Conservation (phyloP, 202 grass and related monocot species). For the Setaria viridis region DNA sequence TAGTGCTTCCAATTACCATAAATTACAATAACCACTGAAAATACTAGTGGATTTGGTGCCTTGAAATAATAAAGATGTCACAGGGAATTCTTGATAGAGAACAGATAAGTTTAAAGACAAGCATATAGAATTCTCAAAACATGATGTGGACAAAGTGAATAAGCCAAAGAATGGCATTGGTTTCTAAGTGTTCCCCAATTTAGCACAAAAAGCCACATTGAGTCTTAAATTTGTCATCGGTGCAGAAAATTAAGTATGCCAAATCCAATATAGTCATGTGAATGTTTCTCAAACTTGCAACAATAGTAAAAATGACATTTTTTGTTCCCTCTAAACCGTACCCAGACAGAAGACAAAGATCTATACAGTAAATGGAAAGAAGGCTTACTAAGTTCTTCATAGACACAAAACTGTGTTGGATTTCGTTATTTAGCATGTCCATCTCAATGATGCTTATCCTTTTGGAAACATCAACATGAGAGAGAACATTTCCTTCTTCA, state of each 20-base stretch:
- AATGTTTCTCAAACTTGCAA: slow-evolving; percentile 27
- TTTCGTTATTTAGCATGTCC: slow-evolving; percentile 79
- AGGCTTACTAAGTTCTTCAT: slow-evolving; percentile 77
- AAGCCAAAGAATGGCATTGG: slow-evolving; percentile 10
- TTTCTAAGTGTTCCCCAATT: slow-evolving; percentile 9
- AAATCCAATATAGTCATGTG: background rate
- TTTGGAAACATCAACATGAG: slow-evolving; percentile 82
- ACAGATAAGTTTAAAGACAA: slow-evolving; percentile 14
- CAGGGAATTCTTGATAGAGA: background rate
- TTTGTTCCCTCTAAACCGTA: slow-evolving; percentile 3
- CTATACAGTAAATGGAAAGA: slow-evolving; percentile 32
- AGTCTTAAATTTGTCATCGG: background rate
- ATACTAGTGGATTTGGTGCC: slow-evolving; percentile 6
- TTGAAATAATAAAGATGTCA: slow-evolving; percentile 21
- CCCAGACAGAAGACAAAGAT: slow-evolving; percentile 3
- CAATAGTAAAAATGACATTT: background rate
- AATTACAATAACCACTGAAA: slow-evolving; percentile 6
- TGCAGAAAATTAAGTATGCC: slow-evolving; percentile 24
- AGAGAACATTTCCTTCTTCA: slow-evolving; percentile 90
- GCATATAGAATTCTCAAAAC: slow-evolving; percentile 1
- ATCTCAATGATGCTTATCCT: slow-evolving; percentile 76
- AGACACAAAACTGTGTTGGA: slow-evolving; percentile 69
- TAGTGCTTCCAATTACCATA: background rate
- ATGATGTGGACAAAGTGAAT: slow-evolving; percentile 15
- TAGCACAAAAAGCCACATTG: background rate